A percentile compares a stretch with the other conserved stretches of the same genome.
Evolutionary conservation across 176 grass and related monocot species (phyloP).

Genomic region (Eleusine indica): DNA sequence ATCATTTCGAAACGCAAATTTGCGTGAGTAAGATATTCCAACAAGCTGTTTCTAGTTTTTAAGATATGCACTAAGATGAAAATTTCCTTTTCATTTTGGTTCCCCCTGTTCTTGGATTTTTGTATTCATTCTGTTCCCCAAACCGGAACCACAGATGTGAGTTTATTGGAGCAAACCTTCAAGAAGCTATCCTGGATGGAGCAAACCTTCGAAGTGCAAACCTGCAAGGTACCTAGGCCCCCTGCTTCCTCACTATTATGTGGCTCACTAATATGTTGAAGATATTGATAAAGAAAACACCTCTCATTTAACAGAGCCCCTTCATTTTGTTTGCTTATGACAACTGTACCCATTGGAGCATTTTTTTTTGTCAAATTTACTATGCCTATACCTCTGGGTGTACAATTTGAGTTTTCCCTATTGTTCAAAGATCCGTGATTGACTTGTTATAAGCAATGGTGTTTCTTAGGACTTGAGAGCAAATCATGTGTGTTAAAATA

Average conservation of each 20-base stretch:
- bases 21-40: conserved; percentile 92
- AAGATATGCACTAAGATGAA: conserved; percentile 8
- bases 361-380: conserved; percentile 20
- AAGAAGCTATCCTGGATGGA: conserved; percentile 67
- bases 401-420: background rate
- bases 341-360: background rate
- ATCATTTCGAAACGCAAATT: conserved; percentile 62
- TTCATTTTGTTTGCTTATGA: conserved; percentile 19
- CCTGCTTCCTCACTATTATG: background rate
- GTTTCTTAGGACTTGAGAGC: background rate
- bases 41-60: conserved; percentile 34
- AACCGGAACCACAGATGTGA: conserved; percentile 68
- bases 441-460: conserved; percentile 11
- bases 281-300: background rate
- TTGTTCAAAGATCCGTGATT: conserved; percentile 3
- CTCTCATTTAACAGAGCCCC: background rate
- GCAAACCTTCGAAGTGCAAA: conserved; percentile 96
- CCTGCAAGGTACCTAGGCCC: conserved; percentile 61
- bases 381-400: background rate
- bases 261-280: background rate
- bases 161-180: conserved; percentile 80
- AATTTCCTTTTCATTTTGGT: background rate
- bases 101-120: background rate
- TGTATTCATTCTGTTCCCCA: conserved; percentile 15
- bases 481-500: conserved; percentile 24